These are phyloP conservation scores for Pseudomonodictys pantanalensis DNA, from an alignment of 495 filamentous ascomycete species.

Conservation along the genomic window DNA sequence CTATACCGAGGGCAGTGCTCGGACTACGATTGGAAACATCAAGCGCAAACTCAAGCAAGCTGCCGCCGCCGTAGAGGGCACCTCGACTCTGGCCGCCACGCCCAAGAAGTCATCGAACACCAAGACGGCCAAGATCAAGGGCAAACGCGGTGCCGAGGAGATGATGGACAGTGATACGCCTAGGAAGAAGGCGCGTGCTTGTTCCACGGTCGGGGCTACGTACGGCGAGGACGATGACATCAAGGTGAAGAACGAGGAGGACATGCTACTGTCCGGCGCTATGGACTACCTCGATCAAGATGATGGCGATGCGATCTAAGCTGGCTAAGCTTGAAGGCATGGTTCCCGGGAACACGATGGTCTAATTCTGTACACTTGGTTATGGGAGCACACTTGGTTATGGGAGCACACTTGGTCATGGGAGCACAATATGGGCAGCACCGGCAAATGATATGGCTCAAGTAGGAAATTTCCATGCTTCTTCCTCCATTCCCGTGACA, in stretches of 20 bases:
- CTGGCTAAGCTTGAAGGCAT: no score
- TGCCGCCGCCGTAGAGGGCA: not conserved
- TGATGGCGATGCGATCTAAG: no score
- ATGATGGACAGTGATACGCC: not conserved
- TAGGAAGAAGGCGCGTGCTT: slow-evolving; percentile 1
- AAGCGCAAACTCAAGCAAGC: slow-evolving; percentile 26
- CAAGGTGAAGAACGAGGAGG: slow-evolving; percentile 6
- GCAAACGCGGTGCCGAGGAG: slow-evolving; percentile 4
- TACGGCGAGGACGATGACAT: slow-evolving; percentile 6
- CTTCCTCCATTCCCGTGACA: no score
- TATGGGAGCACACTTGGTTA: no score
- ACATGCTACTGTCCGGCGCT: no score
- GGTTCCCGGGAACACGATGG: no score
- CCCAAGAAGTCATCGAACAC: not conserved
- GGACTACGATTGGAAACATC: slow-evolving; percentile 26
- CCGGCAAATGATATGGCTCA: no score
- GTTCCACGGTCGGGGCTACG: not conserved
- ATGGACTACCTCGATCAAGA: no score
- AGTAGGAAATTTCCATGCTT: no score
- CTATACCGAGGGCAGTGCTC: slow-evolving; percentile 15
- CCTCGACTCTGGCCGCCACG: not conserved
- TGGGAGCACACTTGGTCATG: no score
- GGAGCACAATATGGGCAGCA: no score
- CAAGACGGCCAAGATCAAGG: slow-evolving; percentile 5
- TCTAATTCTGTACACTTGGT: no score